Conservation (phyloP, 2,329 filamentous ascomycete species). For the Chrysosporium keratinophilum region DNA sequence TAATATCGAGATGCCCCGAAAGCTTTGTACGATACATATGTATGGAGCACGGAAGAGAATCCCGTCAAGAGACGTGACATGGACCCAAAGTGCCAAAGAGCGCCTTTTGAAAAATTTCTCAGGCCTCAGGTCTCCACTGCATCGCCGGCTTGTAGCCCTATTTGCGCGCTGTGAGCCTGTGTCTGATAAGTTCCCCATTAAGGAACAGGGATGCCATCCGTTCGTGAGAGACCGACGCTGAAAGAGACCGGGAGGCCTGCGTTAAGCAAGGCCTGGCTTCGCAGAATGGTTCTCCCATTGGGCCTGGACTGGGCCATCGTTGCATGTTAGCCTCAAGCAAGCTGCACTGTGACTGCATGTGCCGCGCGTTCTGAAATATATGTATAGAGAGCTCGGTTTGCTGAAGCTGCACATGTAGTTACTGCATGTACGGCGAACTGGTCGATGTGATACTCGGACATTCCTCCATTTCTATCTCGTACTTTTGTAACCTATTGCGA, state of each 20-base stretch:
- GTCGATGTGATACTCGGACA: constrained; percentile 2
- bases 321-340: constrained; percentile 2
- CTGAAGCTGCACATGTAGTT: not conserved
- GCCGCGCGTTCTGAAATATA: constrained; percentile 6
- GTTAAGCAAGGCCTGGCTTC: not conserved
- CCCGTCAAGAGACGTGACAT: too few relatives aligned
- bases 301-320: constrained; percentile 1
- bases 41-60: not conserved
- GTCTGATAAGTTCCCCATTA: not conserved
- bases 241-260: not conserved
- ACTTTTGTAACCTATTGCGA: not conserved
- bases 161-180: constrained; percentile 9
- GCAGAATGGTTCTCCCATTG: not conserved
- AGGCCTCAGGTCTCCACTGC: not conserved
- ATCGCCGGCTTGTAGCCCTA: constrained; percentile 9
- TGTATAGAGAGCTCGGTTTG: not conserved
- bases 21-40: not conserved
- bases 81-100: not conserved
- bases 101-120: not conserved
- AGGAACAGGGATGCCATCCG: constrained; percentile 4
- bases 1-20: not conserved
- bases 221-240: not conserved
- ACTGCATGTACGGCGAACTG: not conserved
- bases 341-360: constrained; percentile 9
- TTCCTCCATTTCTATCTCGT: not conserved